These are phyloP conservation scores for Colletotrichum theobromicola DNA, from an alignment of 2,329 filamentous ascomycete species.

Conservation along the genomic window DNA sequence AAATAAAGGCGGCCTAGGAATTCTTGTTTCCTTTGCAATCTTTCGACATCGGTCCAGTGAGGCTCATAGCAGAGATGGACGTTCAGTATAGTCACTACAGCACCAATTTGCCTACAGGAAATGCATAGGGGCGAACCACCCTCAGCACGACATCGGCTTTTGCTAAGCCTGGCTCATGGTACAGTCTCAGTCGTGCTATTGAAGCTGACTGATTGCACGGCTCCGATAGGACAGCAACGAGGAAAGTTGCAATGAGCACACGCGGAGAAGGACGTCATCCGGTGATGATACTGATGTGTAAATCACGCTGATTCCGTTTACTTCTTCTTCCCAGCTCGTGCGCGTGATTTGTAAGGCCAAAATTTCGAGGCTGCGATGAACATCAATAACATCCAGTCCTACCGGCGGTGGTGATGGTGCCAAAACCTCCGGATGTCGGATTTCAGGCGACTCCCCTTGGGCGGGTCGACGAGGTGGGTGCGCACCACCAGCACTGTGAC, in stretches of 20 bases:
- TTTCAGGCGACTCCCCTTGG: not conserved
- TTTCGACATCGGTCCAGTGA: not conserved
- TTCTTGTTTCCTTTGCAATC: not conserved
- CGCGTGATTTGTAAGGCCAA: too few relatives aligned
- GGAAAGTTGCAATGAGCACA: too few relatives aligned
- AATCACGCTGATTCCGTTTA: not conserved
- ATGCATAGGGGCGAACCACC: not conserved
- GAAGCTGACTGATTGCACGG: not conserved
- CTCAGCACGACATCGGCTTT: too few relatives aligned
- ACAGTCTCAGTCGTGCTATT: not conserved
- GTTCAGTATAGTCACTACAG: not conserved
- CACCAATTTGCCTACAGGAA: not conserved
- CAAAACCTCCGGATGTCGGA: not conserved
- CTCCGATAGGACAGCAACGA: not conserved
- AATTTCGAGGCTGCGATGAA: not conserved
- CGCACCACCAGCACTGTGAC: not conserved
- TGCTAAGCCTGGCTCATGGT: not conserved
- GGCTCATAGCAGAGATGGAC: not conserved
- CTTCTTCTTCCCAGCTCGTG: not conserved
- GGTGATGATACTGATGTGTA: not conserved
- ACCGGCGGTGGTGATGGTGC: not conserved
- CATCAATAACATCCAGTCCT: not conserved
- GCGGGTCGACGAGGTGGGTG: not conserved
- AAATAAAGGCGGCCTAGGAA: not conserved
- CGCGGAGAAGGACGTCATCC: not conserved